Evolutionary conservation across 2,329 filamentous ascomycete genomes (phyloP).

Genomic region (Rugonectria rugulosa): DNA sequence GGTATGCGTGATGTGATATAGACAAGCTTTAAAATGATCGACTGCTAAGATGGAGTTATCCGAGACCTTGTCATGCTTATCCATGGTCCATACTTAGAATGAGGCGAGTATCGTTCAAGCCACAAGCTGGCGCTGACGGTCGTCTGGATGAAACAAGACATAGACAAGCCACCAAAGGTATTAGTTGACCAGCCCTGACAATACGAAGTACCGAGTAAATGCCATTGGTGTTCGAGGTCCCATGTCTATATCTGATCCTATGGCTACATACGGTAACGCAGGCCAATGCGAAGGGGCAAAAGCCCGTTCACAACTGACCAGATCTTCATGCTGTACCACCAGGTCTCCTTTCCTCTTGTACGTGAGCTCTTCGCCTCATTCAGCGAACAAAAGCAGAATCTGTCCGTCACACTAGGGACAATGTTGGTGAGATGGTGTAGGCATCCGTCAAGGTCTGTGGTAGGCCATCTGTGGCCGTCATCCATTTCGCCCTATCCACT

Average conservation of each 20-base stretch:
- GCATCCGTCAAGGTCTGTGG: neutral
- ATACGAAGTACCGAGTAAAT: too few species aligned
- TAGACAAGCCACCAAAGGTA: too few species aligned
- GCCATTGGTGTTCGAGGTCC: too few species aligned
- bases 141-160: neutral
- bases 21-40: constrained; percentile 26
- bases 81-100: neutral
- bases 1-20: too few species aligned
- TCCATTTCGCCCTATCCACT: neutral
- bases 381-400: neutral
- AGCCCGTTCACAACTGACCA: neutral
- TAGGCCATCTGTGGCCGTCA: neutral
- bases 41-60: constrained; percentile 23
- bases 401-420: neutral
- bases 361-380: neutral
- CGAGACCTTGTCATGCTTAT: neutral
- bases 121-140: neutral
- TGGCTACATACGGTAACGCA: neutral
- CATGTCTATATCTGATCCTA: neutral
- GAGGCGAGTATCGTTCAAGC: neutral
- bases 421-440: neutral
- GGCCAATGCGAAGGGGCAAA: neutral
- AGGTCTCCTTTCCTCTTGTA: neutral
- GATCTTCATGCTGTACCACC: neutral
- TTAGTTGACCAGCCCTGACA: too few species aligned